Evolutionary conservation across 768 basidiomycete species (phyloP), one percentile per base, ranked within the genome.

Genomic region (Mycena capillaripes): DNA sequence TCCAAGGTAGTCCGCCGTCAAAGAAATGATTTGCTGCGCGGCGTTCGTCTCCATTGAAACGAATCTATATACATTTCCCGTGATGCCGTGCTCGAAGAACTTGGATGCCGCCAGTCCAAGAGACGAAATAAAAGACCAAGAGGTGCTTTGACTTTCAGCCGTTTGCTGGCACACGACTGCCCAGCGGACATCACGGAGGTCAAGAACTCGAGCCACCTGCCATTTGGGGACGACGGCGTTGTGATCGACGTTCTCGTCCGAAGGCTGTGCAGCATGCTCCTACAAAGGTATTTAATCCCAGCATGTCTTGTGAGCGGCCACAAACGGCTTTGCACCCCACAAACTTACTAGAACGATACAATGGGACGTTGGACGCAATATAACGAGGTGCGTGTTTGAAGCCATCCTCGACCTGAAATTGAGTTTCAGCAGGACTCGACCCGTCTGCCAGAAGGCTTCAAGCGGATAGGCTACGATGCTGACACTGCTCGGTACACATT

Each of bases 401-500:
- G n/a, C 32, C 56, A 17, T 46, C 21, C 42, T 66, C 44, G 53
- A n/a, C 50, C 38, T 29, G 19, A 40, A 36, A 21, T 6, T 36
- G 32, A 72, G 46, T 29, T 56, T 46, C 17, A 4, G 27, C 60
- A 86, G 86, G 86, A 87, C 69, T 40, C 80, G 7, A 65, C 70
- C 42, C 84, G 84, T 48, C 80, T 88, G 9, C 86, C 86, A 9
- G 82, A 83, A 66, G 89, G 89, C 32, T 81, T 90, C 76, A 83
- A 81, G 60, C 83, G 90, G 8, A 81, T 89, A 14, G 87, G 79
- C 2, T 91, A 90, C 66, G 90, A 91, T 71, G 83, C 88, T 0
- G 90, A 91, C 64, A 84, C 86, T 0, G 77, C 82, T n/a, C 79
- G 82, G 17, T 90, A 90, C 68, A 86, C 84, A 5, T 91, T 90